A percentile compares a stretch with the other conserved stretches of the same genome.
Evolutionary conservation across 2,329 filamentous ascomycete genomes (phyloP).

Genomic region (Neofusicoccum umdonicola): DNA sequence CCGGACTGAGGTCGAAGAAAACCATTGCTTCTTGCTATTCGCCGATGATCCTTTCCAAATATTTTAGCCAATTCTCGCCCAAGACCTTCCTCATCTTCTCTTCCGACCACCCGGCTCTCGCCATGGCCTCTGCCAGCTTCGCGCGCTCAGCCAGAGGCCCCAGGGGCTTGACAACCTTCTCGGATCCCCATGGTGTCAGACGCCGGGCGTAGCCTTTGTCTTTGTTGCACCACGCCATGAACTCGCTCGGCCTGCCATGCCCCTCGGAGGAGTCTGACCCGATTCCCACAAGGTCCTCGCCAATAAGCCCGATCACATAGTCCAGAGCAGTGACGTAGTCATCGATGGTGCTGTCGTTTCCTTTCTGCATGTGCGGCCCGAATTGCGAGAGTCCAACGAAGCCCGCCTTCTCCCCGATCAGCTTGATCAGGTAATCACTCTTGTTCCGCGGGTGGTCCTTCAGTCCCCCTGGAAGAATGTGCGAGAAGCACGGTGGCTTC

Average conservation of each 20-base stretch:
- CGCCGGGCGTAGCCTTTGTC: constrained; percentile 42
- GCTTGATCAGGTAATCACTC: constrained; percentile 36
- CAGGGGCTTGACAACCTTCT: constrained; percentile 42
- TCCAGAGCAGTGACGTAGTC: constrained; percentile 43
- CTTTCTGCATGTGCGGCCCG: constrained; percentile 40
- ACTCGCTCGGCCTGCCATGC: constrained; percentile 39
- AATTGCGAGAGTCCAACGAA: constrained; percentile 43
- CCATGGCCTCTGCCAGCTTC: constrained; percentile 39
- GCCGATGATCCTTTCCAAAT: constrained; percentile 37
- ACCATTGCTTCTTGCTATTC: not conserved
- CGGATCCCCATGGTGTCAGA: constrained; percentile 41
- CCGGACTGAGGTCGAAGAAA: not conserved
- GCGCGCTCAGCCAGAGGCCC: constrained; percentile 36
- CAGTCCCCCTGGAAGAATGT: constrained; percentile 37
- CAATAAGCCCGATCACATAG: constrained; percentile 37
- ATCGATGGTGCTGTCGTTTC: constrained; percentile 43
- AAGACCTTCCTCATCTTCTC: constrained; percentile 40
- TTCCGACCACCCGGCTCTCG: constrained; percentile 38
- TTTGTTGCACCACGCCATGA: constrained; percentile 43
- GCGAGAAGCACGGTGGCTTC: constrained; percentile 43
- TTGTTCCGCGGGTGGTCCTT: constrained; percentile 41
- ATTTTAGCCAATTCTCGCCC: constrained; percentile 41
- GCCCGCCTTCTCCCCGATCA: constrained; percentile 37
- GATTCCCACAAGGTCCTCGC: constrained; percentile 38
- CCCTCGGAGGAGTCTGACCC: constrained; percentile 42